Evolutionary conservation across 768 basidiomycete genomes (phyloP).

Genomic region (Cubamyces sp.): DNA sequence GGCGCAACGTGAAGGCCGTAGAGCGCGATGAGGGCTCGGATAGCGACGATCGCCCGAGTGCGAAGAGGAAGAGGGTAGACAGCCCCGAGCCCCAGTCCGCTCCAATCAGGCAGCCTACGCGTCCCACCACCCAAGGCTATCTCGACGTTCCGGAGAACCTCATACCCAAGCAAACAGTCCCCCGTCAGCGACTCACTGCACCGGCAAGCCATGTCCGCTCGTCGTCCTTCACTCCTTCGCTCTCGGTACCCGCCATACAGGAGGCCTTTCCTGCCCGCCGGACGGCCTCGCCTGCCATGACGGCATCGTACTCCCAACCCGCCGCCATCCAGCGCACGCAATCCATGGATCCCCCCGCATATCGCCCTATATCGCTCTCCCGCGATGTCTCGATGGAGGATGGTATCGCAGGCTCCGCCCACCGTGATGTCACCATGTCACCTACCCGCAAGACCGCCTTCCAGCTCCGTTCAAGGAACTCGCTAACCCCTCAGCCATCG

Average conservation of each 20-base stretch:
- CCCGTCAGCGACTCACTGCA: slow-evolving; percentile 21
- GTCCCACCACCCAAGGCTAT: slow-evolving; percentile 29
- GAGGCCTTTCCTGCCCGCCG: slow-evolving; percentile 15
- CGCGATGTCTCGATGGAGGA: slow-evolving; percentile 50
- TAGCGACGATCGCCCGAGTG: slow-evolving; percentile 28
- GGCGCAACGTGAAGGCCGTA: slow-evolving; percentile 25
- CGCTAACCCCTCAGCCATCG: slow-evolving; percentile 70
- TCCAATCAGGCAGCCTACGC: slow-evolving; percentile 14
- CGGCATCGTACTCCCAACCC: slow-evolving; percentile 12
- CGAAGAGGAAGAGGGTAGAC: slow-evolving; percentile 38
- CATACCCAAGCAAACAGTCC: slow-evolving; percentile 9
- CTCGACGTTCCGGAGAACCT: slow-evolving; percentile 35
- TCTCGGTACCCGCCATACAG: slow-evolving; percentile 16
- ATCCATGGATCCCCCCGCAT: slow-evolving; percentile 65
- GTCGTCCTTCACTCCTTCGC: slow-evolving; percentile 25
- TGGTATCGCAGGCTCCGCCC: slow-evolving; percentile 34
- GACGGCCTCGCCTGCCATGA: slow-evolving; percentile 27
- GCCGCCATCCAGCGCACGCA: slow-evolving; percentile 55
- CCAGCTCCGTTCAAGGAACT: slow-evolving; percentile 64
- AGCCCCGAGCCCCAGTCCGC: slow-evolving; percentile 26
- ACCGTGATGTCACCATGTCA: slow-evolving; percentile 52
- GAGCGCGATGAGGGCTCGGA: slow-evolving; percentile 26
- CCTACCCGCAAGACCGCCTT: slow-evolving; percentile 46
- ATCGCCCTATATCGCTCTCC: slow-evolving; percentile 39
- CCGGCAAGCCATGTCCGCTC: slow-evolving; percentile 22